A percentile compares a stretch with the other conserved stretches of the same genome.
Conservation (phyloP, 345 rosid species). For the Eucalyptus fibrosa region DNA sequence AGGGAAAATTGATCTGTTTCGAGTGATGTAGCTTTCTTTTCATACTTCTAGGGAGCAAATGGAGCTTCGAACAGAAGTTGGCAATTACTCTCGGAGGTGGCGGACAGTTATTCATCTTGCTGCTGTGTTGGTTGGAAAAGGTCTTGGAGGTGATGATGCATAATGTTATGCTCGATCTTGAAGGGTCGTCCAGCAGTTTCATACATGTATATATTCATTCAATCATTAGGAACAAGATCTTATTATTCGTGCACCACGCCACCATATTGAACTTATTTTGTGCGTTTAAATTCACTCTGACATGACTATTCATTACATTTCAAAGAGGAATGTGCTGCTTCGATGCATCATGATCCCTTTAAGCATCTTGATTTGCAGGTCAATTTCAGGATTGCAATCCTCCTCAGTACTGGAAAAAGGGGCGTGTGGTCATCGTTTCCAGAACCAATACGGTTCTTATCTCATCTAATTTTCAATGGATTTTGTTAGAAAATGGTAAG, state of each 20-base stretch:
- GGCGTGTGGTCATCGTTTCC: neutral
- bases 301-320: neutral
- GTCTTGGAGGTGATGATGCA: neutral
- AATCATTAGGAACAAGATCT: neutral
- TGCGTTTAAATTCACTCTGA: neutral
- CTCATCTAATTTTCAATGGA: neutral
- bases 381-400: neutral
- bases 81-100: neutral
- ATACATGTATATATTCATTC: neutral
- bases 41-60: neutral
- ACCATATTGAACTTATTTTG: neutral
- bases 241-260: neutral
- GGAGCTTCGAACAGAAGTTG: fast-evolving
- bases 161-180: neutral
- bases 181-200: neutral
- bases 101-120: neutral
- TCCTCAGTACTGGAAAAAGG: neutral
- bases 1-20: neutral
- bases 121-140: neutral
- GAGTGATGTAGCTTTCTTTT: neutral
- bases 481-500: neutral
- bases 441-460: neutral
- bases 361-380: neutral
- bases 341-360: neutral
- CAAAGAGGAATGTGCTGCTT: neutral